A percentile compares a stretch with the other conserved stretches of the same genome.
These are phyloP conservation scores for Tylopilus sp. DNA, from an alignment of 768 basidiomycete species.

Conservation along the genomic window DNA sequence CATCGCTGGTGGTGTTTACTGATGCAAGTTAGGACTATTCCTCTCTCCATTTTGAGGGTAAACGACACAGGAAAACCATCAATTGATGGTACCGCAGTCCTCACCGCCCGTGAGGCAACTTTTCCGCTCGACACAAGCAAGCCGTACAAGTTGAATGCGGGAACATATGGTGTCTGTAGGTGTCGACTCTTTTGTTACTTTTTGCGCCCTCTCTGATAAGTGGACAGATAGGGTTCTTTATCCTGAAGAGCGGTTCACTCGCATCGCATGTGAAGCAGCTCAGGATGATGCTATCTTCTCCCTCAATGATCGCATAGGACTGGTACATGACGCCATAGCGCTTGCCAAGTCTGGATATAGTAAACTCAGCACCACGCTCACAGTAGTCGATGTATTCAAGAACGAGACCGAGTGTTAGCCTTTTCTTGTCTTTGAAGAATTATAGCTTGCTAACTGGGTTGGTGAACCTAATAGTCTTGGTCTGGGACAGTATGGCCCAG, in stretches of 20 bases:
- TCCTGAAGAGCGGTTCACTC: conserved; percentile 69
- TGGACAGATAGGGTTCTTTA: conserved; percentile 79
- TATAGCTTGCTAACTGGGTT: not conserved
- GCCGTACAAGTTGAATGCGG: conserved; percentile 88
- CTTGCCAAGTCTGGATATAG: conserved; percentile 80
- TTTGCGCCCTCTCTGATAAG: not conserved
- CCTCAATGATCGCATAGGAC: conserved; percentile 83
- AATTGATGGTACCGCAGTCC: conserved; percentile 59
- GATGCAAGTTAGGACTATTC: conserved; percentile 62
- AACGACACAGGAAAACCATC: conserved; percentile 51
- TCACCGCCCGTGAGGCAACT: conserved; percentile 64
- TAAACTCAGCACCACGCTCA: conserved; percentile 72
- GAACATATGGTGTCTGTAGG: conserved; percentile 87
- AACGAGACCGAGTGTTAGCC: conserved; percentile 78
- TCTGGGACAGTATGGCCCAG: conserved; percentile 70
- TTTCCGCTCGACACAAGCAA: conserved; percentile 71
- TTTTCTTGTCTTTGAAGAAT: conserved; percentile 3
- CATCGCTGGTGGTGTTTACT: not conserved
- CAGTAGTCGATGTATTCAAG: conserved; percentile 63
- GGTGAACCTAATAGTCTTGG: conserved; percentile 52
- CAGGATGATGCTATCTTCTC: conserved; percentile 62
- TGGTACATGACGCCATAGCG: conserved; percentile 79
- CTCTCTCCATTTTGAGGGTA: conserved; percentile 69
- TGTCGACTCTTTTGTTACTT: conserved; percentile 9
- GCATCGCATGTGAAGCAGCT: conserved; percentile 80